Percentiles rank a stretch among this genome's conserved stretches.
These are phyloP conservation scores for Ehretia macrophylla DNA, from an alignment of 257 asterid genomes.

Conservation along the genomic window DNA sequence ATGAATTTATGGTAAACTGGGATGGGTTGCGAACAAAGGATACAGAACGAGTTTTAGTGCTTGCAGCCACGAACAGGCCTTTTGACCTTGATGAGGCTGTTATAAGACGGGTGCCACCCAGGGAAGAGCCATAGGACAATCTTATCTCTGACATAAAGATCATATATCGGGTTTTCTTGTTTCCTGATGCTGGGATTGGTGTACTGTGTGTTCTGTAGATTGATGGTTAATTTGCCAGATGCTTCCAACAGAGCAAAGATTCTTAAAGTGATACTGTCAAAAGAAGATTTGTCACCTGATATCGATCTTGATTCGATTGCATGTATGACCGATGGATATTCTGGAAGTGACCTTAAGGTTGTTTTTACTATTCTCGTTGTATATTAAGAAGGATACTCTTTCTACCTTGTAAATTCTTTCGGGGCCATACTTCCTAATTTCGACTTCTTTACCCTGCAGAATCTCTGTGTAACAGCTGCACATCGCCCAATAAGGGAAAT, in stretches of 20 bases:
- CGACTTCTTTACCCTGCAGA: constrained; percentile 36
- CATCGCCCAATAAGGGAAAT: constrained; percentile 89
- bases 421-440: constrained; percentile 1
- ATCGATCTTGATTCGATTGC: constrained; percentile 76
- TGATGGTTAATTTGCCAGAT: constrained; percentile 96
- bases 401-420: constrained; percentile 1
- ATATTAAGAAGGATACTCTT: background rate
- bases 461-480: constrained; percentile 90
- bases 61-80: constrained; percentile 98
- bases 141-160: too few relatives aligned
- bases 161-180: background rate
- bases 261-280: constrained; percentile 70
- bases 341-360: constrained; percentile 98
- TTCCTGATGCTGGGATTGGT: constrained; percentile 2
- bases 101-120: constrained; percentile 83
- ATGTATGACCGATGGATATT: constrained; percentile 86
- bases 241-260: constrained; percentile 86
- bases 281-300: constrained; percentile 80
- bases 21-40: constrained; percentile 94
- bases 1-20: constrained; percentile 98
- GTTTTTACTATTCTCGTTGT: constrained; percentile 1
- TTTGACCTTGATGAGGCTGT: constrained; percentile 97
- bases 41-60: constrained; percentile 82
- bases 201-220: constrained; percentile 27
- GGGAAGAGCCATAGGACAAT: constrained; percentile 31